phyloP scores from a whole-genome alignment of 805 yeast genomes.

The Ogataea ramenticola region DNA sequence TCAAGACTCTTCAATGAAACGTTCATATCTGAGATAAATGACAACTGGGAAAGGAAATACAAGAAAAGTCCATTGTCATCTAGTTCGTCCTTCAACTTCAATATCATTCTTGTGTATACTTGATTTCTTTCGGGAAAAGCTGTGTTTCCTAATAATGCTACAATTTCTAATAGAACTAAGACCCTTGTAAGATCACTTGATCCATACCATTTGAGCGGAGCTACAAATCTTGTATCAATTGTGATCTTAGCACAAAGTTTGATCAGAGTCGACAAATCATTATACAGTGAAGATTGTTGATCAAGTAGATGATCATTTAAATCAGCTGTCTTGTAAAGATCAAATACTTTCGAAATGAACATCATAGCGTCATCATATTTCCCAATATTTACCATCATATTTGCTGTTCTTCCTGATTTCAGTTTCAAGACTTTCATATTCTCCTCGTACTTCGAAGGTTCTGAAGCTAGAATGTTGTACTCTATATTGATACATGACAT shows the following conservation, averaged over 20 bases:
- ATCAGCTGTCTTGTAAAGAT: slow-evolving; percentile 8
- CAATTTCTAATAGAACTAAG: slow-evolving; percentile 13
- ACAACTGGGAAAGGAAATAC: slow-evolving; percentile 21
- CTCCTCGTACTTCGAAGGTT: not conserved
- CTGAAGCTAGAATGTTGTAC: slow-evolving; percentile 11
- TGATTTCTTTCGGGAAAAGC: slow-evolving; percentile 14
- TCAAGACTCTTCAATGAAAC: slow-evolving; percentile 14
- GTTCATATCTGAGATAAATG: slow-evolving; percentile 17
- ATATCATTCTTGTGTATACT: slow-evolving; percentile 16
- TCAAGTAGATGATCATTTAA: not conserved
- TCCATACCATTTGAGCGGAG: slow-evolving; percentile 7
- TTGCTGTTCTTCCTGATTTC: slow-evolving; percentile 30
- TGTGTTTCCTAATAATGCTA: slow-evolving; percentile 16
- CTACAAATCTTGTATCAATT: slow-evolving; percentile 7
- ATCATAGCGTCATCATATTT: slow-evolving; percentile 9
- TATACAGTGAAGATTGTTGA: slow-evolving; percentile 3
- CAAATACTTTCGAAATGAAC: slow-evolving; percentile 13
- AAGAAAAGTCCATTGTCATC: slow-evolving; percentile 23
- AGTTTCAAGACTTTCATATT: slow-evolving; percentile 12
- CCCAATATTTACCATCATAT: slow-evolving; percentile 17
- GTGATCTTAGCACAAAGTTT: slow-evolving; percentile 17
- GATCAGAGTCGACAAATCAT: slow-evolving; percentile 8
- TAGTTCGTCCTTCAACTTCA: slow-evolving; percentile 13
- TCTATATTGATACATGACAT: slow-evolving; percentile 26
- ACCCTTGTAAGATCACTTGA: slow-evolving; percentile 13